Base-by-base conservation (phyloP, 345 rosid genomes). In the Sapria himalayana region DNA sequence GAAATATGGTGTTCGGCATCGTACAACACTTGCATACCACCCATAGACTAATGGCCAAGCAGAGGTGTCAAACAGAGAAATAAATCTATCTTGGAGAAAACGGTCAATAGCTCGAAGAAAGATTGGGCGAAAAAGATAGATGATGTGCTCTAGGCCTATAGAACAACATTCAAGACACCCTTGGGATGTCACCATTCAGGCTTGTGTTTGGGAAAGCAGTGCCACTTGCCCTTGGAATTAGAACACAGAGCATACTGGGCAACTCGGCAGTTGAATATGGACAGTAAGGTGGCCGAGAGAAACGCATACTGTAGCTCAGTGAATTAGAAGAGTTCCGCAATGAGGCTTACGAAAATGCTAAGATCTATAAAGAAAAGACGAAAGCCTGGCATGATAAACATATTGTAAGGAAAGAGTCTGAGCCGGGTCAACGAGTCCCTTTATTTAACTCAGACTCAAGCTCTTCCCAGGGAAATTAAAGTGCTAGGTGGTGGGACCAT, bases 331-430 rank as follows among this genome's bases (percentile, higher is more conserved):
- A 49, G 8, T 21, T 39, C 2, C 20, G 8, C 9, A 5, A 11
- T 10, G 10, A 14, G 0, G 4, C 29, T 0, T 29, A 19, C 11
- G 7, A 49, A 11, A 27, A 29, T 27, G 24, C 39, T 0, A 48
- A 10, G 15, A 12, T 49, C 1, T 49, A 49, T 15, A 48, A 48
- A 20, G 45, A 39, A n/a, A n/a, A 14, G 3, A 49, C 29, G 0
- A 49, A 37, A 3, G 4, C 0, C 7, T 36, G 21, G 19, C 45
- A 49, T 39, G 29, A 49, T 17, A 22, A 15, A 5, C 29, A 15
- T 1, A 9, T 38, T 6, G 0, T 1, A 15, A 1, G 2, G 5
- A 25, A 23, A 4, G 36, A 49, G 1, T 49, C 40, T 15, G 0
- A 19, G 5, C 24, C 5, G 1, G 13, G 37, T 7, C 3, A 29